Percentiles rank a stretch among this genome's conserved stretches.
These are phyloP conservation scores for Gaeumannomyces sp. DNA, from an alignment of 2,329 filamentous ascomycete genomes.

Conservation along the genomic window DNA sequence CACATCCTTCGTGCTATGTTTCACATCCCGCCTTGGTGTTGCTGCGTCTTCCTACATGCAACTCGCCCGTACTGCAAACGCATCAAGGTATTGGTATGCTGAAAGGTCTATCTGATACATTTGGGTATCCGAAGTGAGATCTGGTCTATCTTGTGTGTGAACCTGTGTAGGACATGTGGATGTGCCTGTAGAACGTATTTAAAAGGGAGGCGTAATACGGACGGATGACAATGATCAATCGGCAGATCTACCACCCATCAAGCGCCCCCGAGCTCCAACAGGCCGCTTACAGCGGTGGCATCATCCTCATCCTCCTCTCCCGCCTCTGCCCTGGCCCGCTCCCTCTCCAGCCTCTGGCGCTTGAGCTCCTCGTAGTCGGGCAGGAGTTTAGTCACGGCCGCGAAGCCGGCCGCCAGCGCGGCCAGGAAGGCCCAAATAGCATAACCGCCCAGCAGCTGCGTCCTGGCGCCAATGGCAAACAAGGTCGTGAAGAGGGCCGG, in stretches of 20 bases:
- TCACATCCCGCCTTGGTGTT: no score
- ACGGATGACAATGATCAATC: no score
- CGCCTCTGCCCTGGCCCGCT: neutral
- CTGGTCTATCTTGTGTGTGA: no score
- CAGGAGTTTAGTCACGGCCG: conserved; percentile 25
- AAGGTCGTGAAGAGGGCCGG: conserved; percentile 62
- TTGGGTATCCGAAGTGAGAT: neutral
- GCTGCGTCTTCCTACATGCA: no score
- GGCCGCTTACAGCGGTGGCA: neutral
- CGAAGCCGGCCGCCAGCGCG: conserved; percentile 27
- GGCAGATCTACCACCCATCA: neutral
- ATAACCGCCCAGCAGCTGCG: conserved; percentile 57
- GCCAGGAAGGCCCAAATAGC: conserved; percentile 57
- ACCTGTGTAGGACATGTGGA: no score
- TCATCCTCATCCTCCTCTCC: neutral
- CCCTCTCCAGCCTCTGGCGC: conserved; percentile 11
- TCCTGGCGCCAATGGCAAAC: conserved; percentile 60
- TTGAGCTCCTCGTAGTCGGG: conserved; percentile 28
- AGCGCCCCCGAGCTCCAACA: no score
- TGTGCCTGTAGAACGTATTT: no score
- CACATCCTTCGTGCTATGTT: neutral
- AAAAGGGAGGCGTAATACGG: no score
- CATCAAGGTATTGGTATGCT: neutral
- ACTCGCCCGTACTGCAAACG: no score
- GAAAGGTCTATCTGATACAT: neutral